Evolutionary conservation across 768 basidiomycete genomes (phyloP).

Genomic region (Sutorius australiensis): DNA sequence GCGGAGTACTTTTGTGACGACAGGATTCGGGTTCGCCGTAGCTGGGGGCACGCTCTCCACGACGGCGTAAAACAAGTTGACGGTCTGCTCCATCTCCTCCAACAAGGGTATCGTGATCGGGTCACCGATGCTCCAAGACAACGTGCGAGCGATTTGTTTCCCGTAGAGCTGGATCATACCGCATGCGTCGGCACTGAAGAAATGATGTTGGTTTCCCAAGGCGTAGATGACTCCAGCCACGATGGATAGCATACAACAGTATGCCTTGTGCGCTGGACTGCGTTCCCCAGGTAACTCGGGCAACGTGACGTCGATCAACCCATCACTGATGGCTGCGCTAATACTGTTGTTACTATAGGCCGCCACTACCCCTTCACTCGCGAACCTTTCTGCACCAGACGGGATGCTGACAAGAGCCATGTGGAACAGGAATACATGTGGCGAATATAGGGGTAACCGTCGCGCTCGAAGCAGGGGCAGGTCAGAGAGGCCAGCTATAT

Average conservation of each 20-base stretch:
- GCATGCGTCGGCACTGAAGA: slow-evolving; percentile 80
- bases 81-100: slow-evolving; percentile 80
- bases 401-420: slow-evolving; percentile 76
- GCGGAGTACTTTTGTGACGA: slow-evolving; percentile 59
- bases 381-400: slow-evolving; percentile 78
- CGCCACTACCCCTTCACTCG: slow-evolving; percentile 73
- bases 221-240: slow-evolving; percentile 67
- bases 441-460: slow-evolving; percentile 67
- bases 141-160: slow-evolving; percentile 68
- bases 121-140: slow-evolving; percentile 81
- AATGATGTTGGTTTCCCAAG: slow-evolving; percentile 63
- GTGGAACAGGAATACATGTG: slow-evolving; percentile 81
- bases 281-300: slow-evolving; percentile 72
- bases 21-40: slow-evolving; percentile 32
- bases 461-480: slow-evolving; percentile 56
- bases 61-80: slow-evolving; percentile 74
- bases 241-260: slow-evolving; percentile 81
- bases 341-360: slow-evolving; percentile 84
- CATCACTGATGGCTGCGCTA: slow-evolving; percentile 70
- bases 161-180: slow-evolving; percentile 84
- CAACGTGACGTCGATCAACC: slow-evolving; percentile 61
- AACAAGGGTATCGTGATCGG: slow-evolving; percentile 71
- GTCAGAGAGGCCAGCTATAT: slow-evolving; percentile 69
- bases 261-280: slow-evolving; percentile 74
- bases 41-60: slow-evolving; percentile 42